Evolutionary conservation across 164 flowering plant species (phyloP), one percentile per base, ranked within the genome.

Genomic region (Aristolochia californica): DNA sequence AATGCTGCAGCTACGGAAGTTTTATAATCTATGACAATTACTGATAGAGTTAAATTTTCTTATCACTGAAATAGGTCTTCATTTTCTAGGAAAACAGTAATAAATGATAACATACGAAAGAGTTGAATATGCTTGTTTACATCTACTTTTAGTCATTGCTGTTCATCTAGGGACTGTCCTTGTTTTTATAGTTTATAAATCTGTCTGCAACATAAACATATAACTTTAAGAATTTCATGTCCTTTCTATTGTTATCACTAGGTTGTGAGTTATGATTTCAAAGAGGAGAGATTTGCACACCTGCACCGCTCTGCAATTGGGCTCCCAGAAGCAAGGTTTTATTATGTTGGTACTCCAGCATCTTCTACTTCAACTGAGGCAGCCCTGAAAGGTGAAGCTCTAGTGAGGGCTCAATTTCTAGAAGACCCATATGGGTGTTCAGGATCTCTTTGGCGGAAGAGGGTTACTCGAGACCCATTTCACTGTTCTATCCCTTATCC

Each of bases 401-500:
- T 87, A 30, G 97, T 83, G 58, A 80, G 86, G 64, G 65, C 87
- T 60, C 94, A 85, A 57, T 91, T 91, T 62, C 74, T 73, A 62
- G 78, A 70, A 55, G 98, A 91, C 68, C 98, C 97, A 48, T 85
- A 82, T 67, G 97, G 97, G 13, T 91, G 98, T 63, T 45, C 53
- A 20, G 86, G 97, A 60, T 72, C 86, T 21, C 88, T 88, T 30
- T 65, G 53, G 55, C 83, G 76, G 55, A 91, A 91, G 62, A 91
- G 83, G 30, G 67, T 85, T 14, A 77, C 76, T 18, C 93, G 97
- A 10, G 95, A 91, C 65, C 97, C 98, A 21, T 91, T 91, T 65
- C 98, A 87, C 62, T 76, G 96, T 55, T 63, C 98, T 20, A 78
- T 91, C 28, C 98, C 98, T 38, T 91, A 91, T 45, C 96, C 96